These are phyloP conservation scores for Wickerhamiella hasegawae DNA, from an alignment of 805 yeast species.

Conservation along the genomic window DNA sequence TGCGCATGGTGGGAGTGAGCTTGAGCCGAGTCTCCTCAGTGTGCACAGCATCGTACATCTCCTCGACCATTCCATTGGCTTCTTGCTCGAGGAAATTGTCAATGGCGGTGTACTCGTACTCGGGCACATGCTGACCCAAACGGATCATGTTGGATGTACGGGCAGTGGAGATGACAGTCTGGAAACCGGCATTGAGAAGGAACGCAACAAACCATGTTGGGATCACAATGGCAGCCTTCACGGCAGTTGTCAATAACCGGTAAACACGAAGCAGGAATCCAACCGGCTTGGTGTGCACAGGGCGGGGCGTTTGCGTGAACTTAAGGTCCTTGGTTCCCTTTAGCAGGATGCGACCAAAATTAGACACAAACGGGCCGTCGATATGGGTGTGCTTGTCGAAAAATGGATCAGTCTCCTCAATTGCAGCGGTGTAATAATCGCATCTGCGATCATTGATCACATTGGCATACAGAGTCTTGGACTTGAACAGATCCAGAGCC, in stretches of 20 bases:
- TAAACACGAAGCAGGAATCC: not conserved
- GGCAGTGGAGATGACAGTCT: constrained; percentile 26
- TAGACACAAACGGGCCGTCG: constrained; percentile 11
- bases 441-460: constrained; percentile 67
- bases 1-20: constrained; percentile 26
- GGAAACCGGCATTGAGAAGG: constrained; percentile 29
- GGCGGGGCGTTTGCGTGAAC: constrained; percentile 5
- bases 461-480: constrained; percentile 53
- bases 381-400: constrained; percentile 4
- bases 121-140: constrained; percentile 4
- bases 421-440: constrained; percentile 71
- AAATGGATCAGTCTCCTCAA: constrained; percentile 25
- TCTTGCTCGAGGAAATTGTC: constrained; percentile 9
- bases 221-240: constrained; percentile 33
- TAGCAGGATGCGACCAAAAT: constrained; percentile 13
- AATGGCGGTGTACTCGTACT: constrained; percentile 12
- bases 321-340: constrained; percentile 6
- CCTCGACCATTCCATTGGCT: constrained; percentile 15
- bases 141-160: constrained; percentile 15
- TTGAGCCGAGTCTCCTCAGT: constrained; percentile 8
- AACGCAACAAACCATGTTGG: constrained; percentile 55
- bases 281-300: not conserved
- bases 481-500: constrained; percentile 37
- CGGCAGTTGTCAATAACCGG: constrained; percentile 19
- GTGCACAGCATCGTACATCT: constrained; percentile 10